phyloP scores from a whole-genome alignment of 805 yeast genomes.

The Candida tallmaniae region DNA sequence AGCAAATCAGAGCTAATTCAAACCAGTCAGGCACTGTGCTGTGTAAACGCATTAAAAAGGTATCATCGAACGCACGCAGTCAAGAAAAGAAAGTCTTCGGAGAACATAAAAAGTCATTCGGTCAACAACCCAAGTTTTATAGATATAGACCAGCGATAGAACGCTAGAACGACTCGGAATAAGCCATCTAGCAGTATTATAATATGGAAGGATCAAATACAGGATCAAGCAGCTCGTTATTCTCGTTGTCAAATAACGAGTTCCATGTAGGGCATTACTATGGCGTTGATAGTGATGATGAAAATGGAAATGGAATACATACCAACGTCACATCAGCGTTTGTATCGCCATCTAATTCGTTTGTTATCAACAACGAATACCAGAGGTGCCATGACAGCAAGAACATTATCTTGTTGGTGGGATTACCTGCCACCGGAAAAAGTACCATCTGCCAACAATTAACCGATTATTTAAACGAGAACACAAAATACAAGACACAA shows the following conservation, averaged over 20 bases:
- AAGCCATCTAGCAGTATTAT: too few species aligned
- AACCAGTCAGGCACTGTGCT: too few species aligned
- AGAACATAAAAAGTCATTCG: background rate
- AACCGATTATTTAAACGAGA: slow-evolving; percentile 22
- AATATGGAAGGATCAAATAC: too few species aligned
- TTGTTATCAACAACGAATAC: slow-evolving; percentile 2
- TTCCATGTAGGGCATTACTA: background rate
- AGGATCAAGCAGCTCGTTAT: slow-evolving; percentile 5
- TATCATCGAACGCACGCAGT: background rate
- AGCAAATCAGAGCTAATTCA: too few species aligned
- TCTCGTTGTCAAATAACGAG: slow-evolving; percentile 1
- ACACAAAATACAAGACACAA: slow-evolving; percentile 18
- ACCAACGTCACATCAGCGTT: slow-evolving; percentile 4
- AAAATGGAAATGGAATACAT: background rate
- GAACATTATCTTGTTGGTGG: slow-evolving; percentile 24
- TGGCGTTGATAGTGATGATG: background rate
- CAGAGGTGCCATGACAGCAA: slow-evolving; percentile 5
- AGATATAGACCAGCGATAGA: slow-evolving; percentile 1
- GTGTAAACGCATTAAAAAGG: background rate
- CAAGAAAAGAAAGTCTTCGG: background rate
- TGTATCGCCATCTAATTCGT: slow-evolving; percentile 5
- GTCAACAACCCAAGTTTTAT: too few species aligned
- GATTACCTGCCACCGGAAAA: slow-evolving; percentile 41
- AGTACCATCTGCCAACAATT: slow-evolving; percentile 35
- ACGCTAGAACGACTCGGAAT: too few species aligned